Evolutionary conservation across 2,329 filamentous ascomycete species (phyloP).

Genomic region (Fonsecaea nubica): DNA sequence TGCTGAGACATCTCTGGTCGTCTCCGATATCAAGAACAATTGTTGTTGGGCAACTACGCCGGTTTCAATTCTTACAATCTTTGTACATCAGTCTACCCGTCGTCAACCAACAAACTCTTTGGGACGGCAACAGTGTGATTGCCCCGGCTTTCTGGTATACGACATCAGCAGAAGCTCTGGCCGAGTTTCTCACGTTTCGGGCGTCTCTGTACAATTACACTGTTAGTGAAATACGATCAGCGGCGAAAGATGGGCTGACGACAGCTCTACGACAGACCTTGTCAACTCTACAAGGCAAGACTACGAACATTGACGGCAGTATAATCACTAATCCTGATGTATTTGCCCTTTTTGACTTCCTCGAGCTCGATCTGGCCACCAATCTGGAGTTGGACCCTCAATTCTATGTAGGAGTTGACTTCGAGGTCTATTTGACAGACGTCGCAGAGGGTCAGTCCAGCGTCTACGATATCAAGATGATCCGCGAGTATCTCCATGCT

Average conservation of each 20-base stretch:
- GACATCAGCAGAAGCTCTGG: slow-evolving; percentile 70
- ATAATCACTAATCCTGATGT: slow-evolving; percentile 73
- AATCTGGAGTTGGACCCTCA: slow-evolving; percentile 60
- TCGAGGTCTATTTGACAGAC: slow-evolving; percentile 68
- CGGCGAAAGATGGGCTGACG: slow-evolving; percentile 73
- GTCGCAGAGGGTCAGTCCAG: slow-evolving; percentile 58
- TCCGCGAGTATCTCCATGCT: slow-evolving; percentile 71
- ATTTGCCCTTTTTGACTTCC: slow-evolving; percentile 93
- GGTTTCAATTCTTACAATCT: slow-evolving; percentile 78
- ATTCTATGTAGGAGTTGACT: slow-evolving; percentile 70
- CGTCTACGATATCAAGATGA: slow-evolving; percentile 72
- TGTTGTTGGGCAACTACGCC: slow-evolving; percentile 78
- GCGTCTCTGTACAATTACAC: slow-evolving; percentile 83
- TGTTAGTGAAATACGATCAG: slow-evolving; percentile 79
- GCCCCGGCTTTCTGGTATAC: slow-evolving; percentile 72
- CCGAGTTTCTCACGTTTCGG: slow-evolving; percentile 78
- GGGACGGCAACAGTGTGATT: slow-evolving; percentile 71
- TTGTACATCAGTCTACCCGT: slow-evolving; percentile 74
- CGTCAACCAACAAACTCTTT: slow-evolving; percentile 72
- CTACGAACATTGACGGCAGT: slow-evolving; percentile 71
- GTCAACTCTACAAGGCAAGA: slow-evolving; percentile 73
- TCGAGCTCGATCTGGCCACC: slow-evolving; percentile 66
- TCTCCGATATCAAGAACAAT: slow-evolving; percentile 78
- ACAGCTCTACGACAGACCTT: slow-evolving; percentile 71
- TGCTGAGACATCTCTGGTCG: slow-evolving; percentile 82